Evolutionary conservation across 305 asterid species (phyloP), one percentile per base, ranked within the genome.

Genomic region (Coffea humblotiana): DNA sequence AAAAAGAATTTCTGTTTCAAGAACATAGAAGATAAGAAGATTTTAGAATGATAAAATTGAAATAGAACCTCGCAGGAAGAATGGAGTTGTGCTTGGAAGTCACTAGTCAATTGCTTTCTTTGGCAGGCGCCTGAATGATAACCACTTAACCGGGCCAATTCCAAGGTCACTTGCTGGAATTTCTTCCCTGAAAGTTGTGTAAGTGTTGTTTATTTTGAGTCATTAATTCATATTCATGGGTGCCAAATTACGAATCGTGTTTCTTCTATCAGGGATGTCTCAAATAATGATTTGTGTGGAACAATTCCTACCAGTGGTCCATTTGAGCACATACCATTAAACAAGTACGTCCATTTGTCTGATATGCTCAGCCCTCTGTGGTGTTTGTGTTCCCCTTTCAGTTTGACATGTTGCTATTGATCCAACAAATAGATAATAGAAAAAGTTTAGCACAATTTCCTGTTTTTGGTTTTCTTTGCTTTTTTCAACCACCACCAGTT

Each of bases 171-270:
- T 96, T 78, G 75, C 93, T 74, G 74, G 76, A 66, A 80, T 91
- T 78, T 83, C 97, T 72, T 87, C 88, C 89, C 85, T 96, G 90
- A 96, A 96, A 96, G 99, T 94, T 78, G 89, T 96, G 99, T 96
- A 89, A 88, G 98, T 91, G 80, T 80, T 85, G 74, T 37, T 72
- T 72, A 61, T 43, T 60, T 49, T 68, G 70, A 23, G 29, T 54
- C 40, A 29, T 75, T 79, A 35, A 73, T 40, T 66, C 67, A 76
- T 69, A 75, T 70, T 64, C 74, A 77, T 75, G 71, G 70, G 51
- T 19, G 15, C 4, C 52, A 21, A 37, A n/a, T 72, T 18, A 64
- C 15, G 6, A 51, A 52, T 60, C 51, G 56, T 14, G 37, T 83
- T 85, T 79, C 67, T 60, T 80, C 83, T 80, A 85, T 63, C 89